Base-by-base conservation (phyloP, 164 flowering plant species). In the Kalanchoe fedtschenkoi region DNA sequence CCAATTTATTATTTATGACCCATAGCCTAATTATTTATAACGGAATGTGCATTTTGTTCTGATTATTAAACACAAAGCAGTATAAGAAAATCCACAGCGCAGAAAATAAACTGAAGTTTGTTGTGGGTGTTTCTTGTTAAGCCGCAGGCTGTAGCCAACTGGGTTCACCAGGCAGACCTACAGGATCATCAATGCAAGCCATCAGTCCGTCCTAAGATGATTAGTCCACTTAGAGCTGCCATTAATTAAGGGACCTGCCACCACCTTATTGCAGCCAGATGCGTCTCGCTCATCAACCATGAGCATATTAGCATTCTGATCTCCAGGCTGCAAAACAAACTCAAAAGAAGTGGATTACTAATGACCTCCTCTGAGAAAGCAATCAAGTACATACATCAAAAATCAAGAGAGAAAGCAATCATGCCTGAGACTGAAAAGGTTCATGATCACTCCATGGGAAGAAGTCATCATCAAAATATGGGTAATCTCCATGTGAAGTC, bases 401-500 rank as follows among this genome's bases (percentile, higher is more conserved):
- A 47, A 8, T 7, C 1, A 24, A 51, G 32, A 26, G n/a, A n/a
- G n/a, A n/a, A n/a, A 51, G 32, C 4, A 51, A 51, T 30, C 56
- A 24, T 51, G 56, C 56, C 56, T 51, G 56, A 51, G 32, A 24
- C 4, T 51, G 56, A 26, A 10, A 10, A 11, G 56, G 32, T 26
- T 51, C 56, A 10, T 51, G 56, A 26, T 51, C 56, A 51, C 24
- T 24, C 56, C 56, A 51, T 26, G 56, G 56, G 32, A 24, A 9
- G 56, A 51, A 51, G 21, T 51, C 56, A 24, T 26, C 32, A 26
- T 16, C 56, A 51, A 13, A 51, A 26, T 28, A 51, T 2, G 15
- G 28, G 14, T 5, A 15, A 24, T 51, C 56, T 26, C 39, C 39
- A 37, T 37, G 8, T 37, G 14, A 11, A 5, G 39, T 37, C 2